A percentile compares a stretch with the other conserved stretches of the same genome.
Evolutionary conservation across 2,329 filamentous ascomycete species (phyloP).

Genomic region (Fusarium udum): DNA sequence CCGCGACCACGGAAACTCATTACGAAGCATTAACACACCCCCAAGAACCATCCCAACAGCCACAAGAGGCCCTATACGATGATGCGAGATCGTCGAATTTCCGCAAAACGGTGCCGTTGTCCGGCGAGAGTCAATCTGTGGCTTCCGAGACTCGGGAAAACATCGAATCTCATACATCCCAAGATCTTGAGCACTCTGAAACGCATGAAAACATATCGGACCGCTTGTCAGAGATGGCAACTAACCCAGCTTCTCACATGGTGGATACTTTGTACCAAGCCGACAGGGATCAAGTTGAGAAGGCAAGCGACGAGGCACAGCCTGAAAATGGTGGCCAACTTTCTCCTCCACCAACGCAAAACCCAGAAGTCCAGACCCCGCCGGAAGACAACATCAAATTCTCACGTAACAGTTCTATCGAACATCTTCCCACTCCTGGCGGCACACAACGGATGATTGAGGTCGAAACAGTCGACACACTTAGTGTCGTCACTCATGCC

Average conservation of each 20-base stretch:
- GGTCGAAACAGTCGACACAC: conserved; percentile 27
- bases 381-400: conserved; percentile 17
- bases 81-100: conserved; percentile 1
- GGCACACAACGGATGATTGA: conserved; percentile 36
- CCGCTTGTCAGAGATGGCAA: conserved; percentile 4
- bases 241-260: not conserved
- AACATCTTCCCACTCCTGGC: conserved; percentile 36
- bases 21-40: not conserved
- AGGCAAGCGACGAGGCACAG: conserved; percentile 13
- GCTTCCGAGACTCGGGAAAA: not conserved
- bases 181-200: conserved; percentile 5
- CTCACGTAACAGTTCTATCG: conserved; percentile 11
- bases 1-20: conserved; percentile 4
- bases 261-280: not conserved
- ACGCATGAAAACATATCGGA: conserved; percentile 31
- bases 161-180: conserved; percentile 1
- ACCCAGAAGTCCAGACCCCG: conserved; percentile 18
- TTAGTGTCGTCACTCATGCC: conserved; percentile 8
- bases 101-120: not conserved
- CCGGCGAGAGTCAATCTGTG: not conserved
- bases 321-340: conserved; percentile 27
- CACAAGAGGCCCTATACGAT: conserved; percentile 16
- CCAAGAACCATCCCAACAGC: conserved; percentile 7
- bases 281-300: not conserved
- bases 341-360: conserved; percentile 38